phyloP scores from a whole-genome alignment of 352 stramenopile genomes.

The Halophytophthora batemanensis region DNA sequence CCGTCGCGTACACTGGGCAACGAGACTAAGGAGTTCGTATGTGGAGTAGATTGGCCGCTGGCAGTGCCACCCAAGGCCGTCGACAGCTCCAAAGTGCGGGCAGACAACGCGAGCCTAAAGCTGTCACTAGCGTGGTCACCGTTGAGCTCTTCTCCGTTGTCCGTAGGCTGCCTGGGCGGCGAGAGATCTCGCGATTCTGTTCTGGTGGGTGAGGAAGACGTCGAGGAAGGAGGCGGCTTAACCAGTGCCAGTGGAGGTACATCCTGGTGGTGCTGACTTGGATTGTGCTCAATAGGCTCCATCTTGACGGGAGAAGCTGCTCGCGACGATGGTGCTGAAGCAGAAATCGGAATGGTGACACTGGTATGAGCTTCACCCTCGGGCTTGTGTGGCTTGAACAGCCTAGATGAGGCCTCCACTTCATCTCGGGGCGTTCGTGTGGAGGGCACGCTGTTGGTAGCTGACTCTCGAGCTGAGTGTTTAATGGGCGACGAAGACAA shows the following conservation, averaged over 20 bases:
- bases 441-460: slow-evolving; percentile 12
- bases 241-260: slow-evolving; percentile 19
- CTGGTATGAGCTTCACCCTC: slow-evolving; percentile 5
- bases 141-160: slow-evolving; percentile 20
- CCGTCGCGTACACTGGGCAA: slow-evolving; percentile 53
- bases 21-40: slow-evolving; percentile 7
- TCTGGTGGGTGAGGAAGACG: slow-evolving; percentile 19
- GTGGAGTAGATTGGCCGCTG: not conserved
- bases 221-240: not conserved
- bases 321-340: slow-evolving; percentile 13
- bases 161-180: slow-evolving; percentile 10
- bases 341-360: slow-evolving; percentile 6
- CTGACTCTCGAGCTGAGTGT: slow-evolving; percentile 2
- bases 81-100: slow-evolving; percentile 5
- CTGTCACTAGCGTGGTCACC: slow-evolving; percentile 3
- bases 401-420: not conserved
- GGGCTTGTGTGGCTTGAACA: slow-evolving; percentile 22
- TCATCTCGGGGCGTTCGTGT: slow-evolving; percentile 17
- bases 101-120: slow-evolving; percentile 8
- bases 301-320: slow-evolving; percentile 35
- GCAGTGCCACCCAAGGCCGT: no score
- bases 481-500: not conserved
- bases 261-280: slow-evolving; percentile 23
- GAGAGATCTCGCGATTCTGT: slow-evolving; percentile 13
- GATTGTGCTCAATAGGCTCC: slow-evolving; percentile 19